A percentile compares a stretch with the other conserved stretches of the same genome.
phyloP scores from a whole-genome alignment of 805 yeast species.

The Zygotorulaspora florentina region DNA sequence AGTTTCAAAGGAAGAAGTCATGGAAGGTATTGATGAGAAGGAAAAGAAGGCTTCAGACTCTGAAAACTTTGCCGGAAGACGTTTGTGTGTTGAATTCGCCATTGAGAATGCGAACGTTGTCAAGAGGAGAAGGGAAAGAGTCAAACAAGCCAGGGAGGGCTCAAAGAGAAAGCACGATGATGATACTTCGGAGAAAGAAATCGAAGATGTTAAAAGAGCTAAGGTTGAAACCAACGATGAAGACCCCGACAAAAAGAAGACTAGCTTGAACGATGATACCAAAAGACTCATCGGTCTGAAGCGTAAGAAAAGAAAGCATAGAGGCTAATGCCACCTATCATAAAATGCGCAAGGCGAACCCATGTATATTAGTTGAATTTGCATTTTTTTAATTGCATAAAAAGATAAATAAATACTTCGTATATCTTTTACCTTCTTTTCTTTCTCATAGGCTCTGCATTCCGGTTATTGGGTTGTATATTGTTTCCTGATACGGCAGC shows the following conservation, averaged over 20 bases:
- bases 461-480: conserved; percentile 16
- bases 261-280: conserved; percentile 49
- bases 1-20: conserved; percentile 65
- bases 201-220: conserved; percentile 19
- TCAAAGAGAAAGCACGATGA: conserved; percentile 31
- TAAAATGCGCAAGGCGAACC: not conserved
- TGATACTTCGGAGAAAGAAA: conserved; percentile 18
- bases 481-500: conserved; percentile 35
- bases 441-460: conserved; percentile 28
- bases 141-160: conserved; percentile 39
- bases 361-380: conserved; percentile 7
- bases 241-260: conserved; percentile 19
- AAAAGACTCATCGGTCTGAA: conserved; percentile 64
- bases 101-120: conserved; percentile 92
- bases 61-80: conserved; percentile 60
- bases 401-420: not conserved
- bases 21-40: conserved; percentile 66
- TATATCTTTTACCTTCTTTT: conserved; percentile 22
- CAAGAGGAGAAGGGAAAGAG: conserved; percentile 78
- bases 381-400: conserved; percentile 1
- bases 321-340: conserved; percentile 20
- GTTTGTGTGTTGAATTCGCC: conserved; percentile 91
- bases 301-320: conserved; percentile 55
- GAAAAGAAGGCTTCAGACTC: conserved; percentile 52
- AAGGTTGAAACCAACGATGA: conserved; percentile 28